phyloP scores from a whole-genome alignment of 805 yeast genomes.

The Yamadazyma nakazawae region DNA sequence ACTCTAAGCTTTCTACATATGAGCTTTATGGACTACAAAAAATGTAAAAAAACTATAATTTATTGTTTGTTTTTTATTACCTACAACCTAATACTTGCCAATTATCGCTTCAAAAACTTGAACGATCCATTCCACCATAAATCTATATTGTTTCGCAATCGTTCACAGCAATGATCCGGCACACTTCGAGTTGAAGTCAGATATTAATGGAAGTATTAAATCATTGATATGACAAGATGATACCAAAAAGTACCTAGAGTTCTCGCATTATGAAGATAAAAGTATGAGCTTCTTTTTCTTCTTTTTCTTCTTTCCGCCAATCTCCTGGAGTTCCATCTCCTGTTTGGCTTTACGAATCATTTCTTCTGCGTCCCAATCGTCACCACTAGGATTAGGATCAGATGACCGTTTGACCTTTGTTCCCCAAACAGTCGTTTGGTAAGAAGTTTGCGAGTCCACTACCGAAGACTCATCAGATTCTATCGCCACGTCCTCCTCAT shows the following conservation, averaged over 20 bases:
- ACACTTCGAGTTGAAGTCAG: too few species aligned
- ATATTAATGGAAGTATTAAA: too few species aligned
- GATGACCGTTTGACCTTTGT: conserved; percentile 49
- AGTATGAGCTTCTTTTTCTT: conserved; percentile 45
- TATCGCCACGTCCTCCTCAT: conserved; percentile 8
- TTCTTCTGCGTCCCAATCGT: conserved; percentile 49
- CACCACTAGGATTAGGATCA: conserved; percentile 22
- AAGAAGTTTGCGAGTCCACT: conserved; percentile 5
- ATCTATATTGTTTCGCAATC: too few species aligned
- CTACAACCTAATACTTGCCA: background rate
- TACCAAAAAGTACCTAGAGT: background rate
- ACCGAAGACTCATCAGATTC: conserved; percentile 1
- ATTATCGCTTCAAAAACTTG: background rate
- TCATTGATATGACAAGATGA: background rate
- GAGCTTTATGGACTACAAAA: too few species aligned
- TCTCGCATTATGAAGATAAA: conserved; percentile 11
- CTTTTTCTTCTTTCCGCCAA: conserved; percentile 31
- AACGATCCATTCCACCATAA: too few species aligned
- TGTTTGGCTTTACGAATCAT: conserved; percentile 52
- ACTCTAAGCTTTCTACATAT: too few species aligned
- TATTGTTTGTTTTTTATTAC: background rate
- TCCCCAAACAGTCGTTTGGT: conserved; percentile 72
- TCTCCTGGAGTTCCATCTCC: conserved; percentile 35
- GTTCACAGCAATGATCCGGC: too few species aligned
- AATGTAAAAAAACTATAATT: too few species aligned